These are phyloP conservation scores for Pulicaria dysenterica DNA, from an alignment of 129 eudicot genomes.

Conservation along the genomic window DNA sequence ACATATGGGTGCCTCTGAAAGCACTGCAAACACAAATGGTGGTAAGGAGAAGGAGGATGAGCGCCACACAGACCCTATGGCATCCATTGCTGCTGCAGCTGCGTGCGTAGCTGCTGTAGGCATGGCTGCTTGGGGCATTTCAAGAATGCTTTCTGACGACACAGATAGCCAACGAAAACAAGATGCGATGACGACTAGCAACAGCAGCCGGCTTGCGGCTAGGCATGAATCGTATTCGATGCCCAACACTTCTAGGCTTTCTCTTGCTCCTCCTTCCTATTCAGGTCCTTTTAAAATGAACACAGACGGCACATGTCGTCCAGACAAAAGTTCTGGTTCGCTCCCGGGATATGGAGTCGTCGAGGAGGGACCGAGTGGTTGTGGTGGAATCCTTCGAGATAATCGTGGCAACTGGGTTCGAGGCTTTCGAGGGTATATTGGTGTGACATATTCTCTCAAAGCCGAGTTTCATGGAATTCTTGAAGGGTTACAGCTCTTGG, in stretches of 20 bases:
- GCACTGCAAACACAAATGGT: not conserved
- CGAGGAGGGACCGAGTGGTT: not conserved
- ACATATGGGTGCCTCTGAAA: conserved; percentile 3
- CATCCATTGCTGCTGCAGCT: too few relatives aligned
- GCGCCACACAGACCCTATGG: too few relatives aligned
- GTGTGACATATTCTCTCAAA: not conserved
- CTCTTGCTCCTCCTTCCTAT: not conserved
- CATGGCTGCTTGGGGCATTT: conserved; percentile 4
- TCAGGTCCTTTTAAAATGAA: not conserved
- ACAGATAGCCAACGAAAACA: too few relatives aligned
- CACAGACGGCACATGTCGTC: conserved; percentile 1
- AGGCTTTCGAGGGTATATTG: conserved; percentile 4
- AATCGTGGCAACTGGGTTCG: not conserved
- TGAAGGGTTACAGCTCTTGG: conserved; percentile 8
- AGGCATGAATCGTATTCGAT: too few relatives aligned
- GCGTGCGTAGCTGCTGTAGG: too few relatives aligned
- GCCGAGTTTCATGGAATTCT: conserved; percentile 13
- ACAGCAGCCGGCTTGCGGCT: too few relatives aligned
- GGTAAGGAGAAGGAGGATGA: too few relatives aligned
- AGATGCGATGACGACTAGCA: too few relatives aligned
- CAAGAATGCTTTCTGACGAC: conserved; percentile 8
- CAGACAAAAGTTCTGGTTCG: not conserved
- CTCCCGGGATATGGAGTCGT: not conserved
- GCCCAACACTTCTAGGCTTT: too few relatives aligned
- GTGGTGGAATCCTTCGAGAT: conserved; percentile 18